Evolutionary conservation across 345 rosid species (phyloP).

Genomic region (Citrus sp.): DNA sequence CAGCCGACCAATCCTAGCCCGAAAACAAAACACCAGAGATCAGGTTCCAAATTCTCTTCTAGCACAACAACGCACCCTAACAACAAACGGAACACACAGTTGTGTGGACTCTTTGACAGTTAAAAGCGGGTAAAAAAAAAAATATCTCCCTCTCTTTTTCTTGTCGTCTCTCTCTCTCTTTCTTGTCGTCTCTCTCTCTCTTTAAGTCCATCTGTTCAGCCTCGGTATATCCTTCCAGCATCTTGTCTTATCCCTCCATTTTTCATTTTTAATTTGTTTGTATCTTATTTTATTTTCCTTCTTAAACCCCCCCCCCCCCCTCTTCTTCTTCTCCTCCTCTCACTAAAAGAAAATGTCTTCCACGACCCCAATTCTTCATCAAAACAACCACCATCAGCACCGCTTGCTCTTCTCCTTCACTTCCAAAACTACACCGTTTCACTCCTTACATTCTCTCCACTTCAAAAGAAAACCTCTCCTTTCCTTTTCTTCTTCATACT

Average conservation of each 20-base stretch:
- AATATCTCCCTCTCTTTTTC: background rate
- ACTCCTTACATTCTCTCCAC: conserved; percentile 17
- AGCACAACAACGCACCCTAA: background rate
- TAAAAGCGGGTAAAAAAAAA: no score
- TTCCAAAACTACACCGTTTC: conserved; percentile 22
- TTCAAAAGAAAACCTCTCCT: conserved; percentile 24
- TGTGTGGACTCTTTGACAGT: background rate
- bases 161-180: background rate
- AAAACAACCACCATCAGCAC: conserved; percentile 15
- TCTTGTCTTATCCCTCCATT: conserved; percentile 49
- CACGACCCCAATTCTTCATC: conserved; percentile 30
- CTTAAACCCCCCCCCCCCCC: background rate
- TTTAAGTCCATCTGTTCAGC: background rate
- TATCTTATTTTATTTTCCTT: conserved; percentile 11
- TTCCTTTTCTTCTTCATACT: conserved; percentile 24
- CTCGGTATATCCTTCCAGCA: conserved; percentile 67
- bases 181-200: background rate
- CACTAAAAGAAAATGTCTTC: conserved; percentile 41
- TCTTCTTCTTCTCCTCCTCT: background rate
- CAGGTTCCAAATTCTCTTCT: background rate
- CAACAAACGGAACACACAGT: background rate
- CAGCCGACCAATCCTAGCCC: background rate
- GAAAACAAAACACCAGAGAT: background rate
- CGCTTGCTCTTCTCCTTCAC: conserved; percentile 26
- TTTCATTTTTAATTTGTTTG: conserved; percentile 7